Percentiles rank a stretch among this genome's conserved stretches.
These are phyloP conservation scores for Rhizopogon parksii DNA, from an alignment of 1,284 basidiomycete species.

Conservation along the genomic window DNA sequence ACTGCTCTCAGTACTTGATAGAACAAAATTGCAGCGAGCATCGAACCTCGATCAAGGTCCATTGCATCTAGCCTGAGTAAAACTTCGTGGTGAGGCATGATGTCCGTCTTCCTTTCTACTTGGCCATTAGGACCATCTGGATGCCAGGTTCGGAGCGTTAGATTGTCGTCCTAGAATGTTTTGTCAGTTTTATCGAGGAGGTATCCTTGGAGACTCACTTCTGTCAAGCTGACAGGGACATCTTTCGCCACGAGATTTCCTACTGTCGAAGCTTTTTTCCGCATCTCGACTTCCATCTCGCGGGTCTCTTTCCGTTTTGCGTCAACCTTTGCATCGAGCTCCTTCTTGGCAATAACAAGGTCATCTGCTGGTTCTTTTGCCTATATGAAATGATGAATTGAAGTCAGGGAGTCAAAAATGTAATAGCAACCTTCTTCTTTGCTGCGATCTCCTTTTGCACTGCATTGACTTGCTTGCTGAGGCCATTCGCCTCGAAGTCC, in stretches of 20 bases:
- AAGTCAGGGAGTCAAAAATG: neutral
- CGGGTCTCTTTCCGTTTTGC: conserved; percentile 69
- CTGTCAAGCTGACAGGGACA: conserved; percentile 82
- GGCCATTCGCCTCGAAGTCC: conserved; percentile 76
- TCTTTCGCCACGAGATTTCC: conserved; percentile 91
- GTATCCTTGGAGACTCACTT: conserved; percentile 47
- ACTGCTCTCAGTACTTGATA: neutral
- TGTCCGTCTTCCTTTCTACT: conserved; percentile 59
- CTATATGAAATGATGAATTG: conserved; percentile 32
- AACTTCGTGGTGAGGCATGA: conserved; percentile 96
- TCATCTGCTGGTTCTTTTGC: conserved; percentile 90
- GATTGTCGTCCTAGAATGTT: conserved; percentile 75
- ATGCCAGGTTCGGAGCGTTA: conserved; percentile 77
- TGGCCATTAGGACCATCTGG: conserved; percentile 69
- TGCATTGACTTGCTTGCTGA: conserved; percentile 81
- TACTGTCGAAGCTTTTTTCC: conserved; percentile 73
- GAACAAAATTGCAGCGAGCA: neutral
- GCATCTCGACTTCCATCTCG: conserved; percentile 75
- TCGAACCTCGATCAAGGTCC: conserved; percentile 86
- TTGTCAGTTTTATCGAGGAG: neutral
- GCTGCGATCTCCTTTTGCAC: conserved; percentile 91
- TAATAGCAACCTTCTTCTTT: conserved; percentile 76
- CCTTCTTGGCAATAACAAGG: conserved; percentile 74
- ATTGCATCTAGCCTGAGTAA: conserved; percentile 89
- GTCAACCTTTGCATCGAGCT: conserved; percentile 74